Percentiles rank a stretch among this genome's conserved stretches.
Evolutionary conservation across 2,329 filamentous ascomycete species (phyloP).

Genomic region (Phialophora verrucosa): DNA sequence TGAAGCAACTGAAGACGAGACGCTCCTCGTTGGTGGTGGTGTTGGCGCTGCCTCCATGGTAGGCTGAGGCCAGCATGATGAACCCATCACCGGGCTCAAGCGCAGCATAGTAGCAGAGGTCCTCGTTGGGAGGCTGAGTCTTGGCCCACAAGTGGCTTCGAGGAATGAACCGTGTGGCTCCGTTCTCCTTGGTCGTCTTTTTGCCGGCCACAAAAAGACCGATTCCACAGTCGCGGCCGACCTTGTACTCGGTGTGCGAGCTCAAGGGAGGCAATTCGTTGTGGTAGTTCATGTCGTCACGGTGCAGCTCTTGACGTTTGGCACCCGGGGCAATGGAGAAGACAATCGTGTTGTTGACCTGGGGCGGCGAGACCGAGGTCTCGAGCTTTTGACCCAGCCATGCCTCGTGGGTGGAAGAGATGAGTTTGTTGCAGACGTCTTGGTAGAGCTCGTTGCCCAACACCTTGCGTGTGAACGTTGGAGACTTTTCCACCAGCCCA

Average conservation of each 20-base stretch:
- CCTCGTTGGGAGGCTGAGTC: slow-evolving; percentile 19
- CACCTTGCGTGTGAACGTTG: slow-evolving; percentile 30
- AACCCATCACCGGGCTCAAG: slow-evolving; percentile 45
- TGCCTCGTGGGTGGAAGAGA: slow-evolving; percentile 28
- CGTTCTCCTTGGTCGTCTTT: slow-evolving; percentile 40
- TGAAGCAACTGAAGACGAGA: slow-evolving; percentile 45
- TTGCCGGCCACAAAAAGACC: slow-evolving; percentile 29
- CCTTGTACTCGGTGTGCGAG: slow-evolving; percentile 35
- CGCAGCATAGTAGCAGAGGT: slow-evolving; percentile 19
- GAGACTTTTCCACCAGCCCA: slow-evolving; percentile 36
- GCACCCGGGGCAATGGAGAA: slow-evolving; percentile 40
- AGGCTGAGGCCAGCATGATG: slow-evolving; percentile 46
- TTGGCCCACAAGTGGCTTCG: slow-evolving; percentile 19
- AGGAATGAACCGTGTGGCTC: slow-evolving; percentile 39
- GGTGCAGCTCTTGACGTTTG: slow-evolving; percentile 38
- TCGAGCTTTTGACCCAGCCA: slow-evolving; percentile 13
- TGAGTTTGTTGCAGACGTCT: slow-evolving; percentile 25
- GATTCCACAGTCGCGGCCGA: slow-evolving; percentile 13
- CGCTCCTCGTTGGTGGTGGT: slow-evolving; percentile 43
- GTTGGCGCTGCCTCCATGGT: slow-evolving; percentile 44
- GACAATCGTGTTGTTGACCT: slow-evolving; percentile 42
- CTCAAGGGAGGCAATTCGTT: slow-evolving; percentile 15
- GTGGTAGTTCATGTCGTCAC: slow-evolving; percentile 35
- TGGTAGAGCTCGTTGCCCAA: slow-evolving; percentile 35
- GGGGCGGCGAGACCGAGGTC: slow-evolving; percentile 27